A percentile compares a stretch with the other conserved stretches of the same genome.
Conservation (phyloP, 176 grass and related monocot genomes). For the Alloteropsis semialata region DNA sequence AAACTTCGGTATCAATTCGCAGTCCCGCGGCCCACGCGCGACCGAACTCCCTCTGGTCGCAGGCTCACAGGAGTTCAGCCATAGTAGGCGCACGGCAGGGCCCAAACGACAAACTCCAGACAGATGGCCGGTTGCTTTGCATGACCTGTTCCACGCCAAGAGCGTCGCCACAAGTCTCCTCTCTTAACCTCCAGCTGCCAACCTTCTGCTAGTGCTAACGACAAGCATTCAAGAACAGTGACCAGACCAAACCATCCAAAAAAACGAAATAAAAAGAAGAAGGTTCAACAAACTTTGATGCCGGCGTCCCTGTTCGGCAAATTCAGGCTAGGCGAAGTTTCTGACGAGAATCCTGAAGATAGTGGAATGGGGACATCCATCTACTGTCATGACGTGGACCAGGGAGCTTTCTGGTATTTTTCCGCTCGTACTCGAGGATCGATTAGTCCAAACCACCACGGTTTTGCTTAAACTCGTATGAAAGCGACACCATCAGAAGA, state of each 20-base stretch:
- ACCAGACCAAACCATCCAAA: not conserved
- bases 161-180: not conserved
- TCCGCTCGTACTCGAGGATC: not conserved
- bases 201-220: not conserved
- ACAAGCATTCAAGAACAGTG: not conserved
- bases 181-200: not conserved
- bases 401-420: not conserved
- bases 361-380: not conserved
- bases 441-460: conserved; percentile 35
- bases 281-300: not conserved
- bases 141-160: not conserved
- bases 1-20: no score
- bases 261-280: not conserved
- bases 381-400: not conserved
- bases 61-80: not conserved
- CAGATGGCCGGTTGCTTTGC: not conserved
- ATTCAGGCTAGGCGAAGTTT: conserved; percentile 8
- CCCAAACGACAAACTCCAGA: not conserved
- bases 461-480: conserved; percentile 36
- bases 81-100: not conserved
- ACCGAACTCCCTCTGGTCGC: not conserved
- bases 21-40: not conserved
- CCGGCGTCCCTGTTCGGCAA: not conserved
- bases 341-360: not conserved
- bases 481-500: conserved; percentile 9